Base-by-base conservation (phyloP, 2,329 filamentous ascomycete genomes). In the Penicillium paneum region DNA sequence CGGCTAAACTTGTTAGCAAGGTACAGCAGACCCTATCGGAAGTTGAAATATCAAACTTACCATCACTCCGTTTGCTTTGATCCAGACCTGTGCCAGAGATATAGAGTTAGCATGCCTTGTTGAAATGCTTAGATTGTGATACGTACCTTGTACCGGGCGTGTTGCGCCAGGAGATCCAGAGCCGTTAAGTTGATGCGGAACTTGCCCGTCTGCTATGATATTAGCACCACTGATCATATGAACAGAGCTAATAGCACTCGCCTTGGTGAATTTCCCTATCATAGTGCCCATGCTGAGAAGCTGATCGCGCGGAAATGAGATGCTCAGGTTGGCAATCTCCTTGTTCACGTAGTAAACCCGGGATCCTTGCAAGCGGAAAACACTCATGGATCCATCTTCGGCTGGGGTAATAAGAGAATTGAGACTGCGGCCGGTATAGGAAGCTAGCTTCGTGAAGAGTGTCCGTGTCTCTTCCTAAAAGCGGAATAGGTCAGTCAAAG, bases 171-270 rank as follows among this genome's bases (percentile, higher is more conserved):
- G 60, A 97, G 84, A 60, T 91, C 88, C 55, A 99, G 81, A n/a
- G 83, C 89, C 1, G 93, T 97, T 70, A 97, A 90, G 78, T 97
- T 92, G 52, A 99, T 81, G 49, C 93, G 81, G 79, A 99, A 97
- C 75, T 97, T 97, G 60, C 91, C 91, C 5, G 91, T 90, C 80
- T 97, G 13, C 32, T 13, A 29, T 12, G 1, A 21, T 36, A 17
- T 52, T 52, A 52, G 49, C 13, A 38, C 31, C 8, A 15, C 6
- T 21, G 10, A 31, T 7, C 6, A n/a, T 32, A 19, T 5, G 8
- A 24, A 3, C 15, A 26, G 28, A 31, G 26, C 13, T 3, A 4
- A 8, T 36, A 0, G 2, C 34, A 13, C 32, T 8, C 0, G 28
- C 49, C 35, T 52, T 52, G 8, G 49, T 52, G 13, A 36, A 49